Percentiles rank a stretch among this genome's conserved stretches.
phyloP scores from a whole-genome alignment of 306 rosid species.

The Quercus suber region DNA sequence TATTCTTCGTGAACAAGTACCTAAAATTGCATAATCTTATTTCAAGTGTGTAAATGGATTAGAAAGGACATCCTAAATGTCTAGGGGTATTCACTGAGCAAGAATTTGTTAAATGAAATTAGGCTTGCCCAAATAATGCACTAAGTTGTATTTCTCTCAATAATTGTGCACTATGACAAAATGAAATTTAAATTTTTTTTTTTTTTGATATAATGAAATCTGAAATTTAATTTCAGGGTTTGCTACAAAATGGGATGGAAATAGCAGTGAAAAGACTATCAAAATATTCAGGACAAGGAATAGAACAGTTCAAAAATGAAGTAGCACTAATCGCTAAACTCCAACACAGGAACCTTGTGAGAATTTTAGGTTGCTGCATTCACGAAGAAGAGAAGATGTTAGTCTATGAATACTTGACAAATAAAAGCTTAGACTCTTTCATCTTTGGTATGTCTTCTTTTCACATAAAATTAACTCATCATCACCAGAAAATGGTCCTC shows the following conservation, averaged over 20 bases:
- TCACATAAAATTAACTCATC: not conserved
- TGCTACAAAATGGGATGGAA: conserved; percentile 18
- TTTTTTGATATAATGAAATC: too few relatives aligned
- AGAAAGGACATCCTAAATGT: too few relatives aligned
- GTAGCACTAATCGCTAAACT: conserved; percentile 57
- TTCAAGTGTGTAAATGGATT: too few relatives aligned
- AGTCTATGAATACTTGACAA: conserved; percentile 60
- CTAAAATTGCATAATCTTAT: not conserved
- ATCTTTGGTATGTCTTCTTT: conserved; percentile 42
- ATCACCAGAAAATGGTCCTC: not conserved
- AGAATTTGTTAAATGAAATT: too few relatives aligned
- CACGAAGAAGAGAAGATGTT: conserved; percentile 57
- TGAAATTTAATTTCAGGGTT: conserved; percentile 26
- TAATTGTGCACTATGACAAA: not conserved
- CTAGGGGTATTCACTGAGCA: too few relatives aligned
- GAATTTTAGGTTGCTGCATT: conserved; percentile 56
- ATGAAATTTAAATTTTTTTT: not conserved
- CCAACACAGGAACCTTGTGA: conserved; percentile 69
- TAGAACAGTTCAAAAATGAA: conserved; percentile 62
- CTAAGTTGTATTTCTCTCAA: not conserved
- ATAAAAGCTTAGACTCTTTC: conserved; percentile 55
- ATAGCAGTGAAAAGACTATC: conserved; percentile 62
- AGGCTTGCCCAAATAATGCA: not conserved
- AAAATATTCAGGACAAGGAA: conserved; percentile 50
- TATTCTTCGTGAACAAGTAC: not conserved